phyloP scores from a whole-genome alignment of 1,284 basidiomycete species.

The Ustilago shanxiensis region DNA sequence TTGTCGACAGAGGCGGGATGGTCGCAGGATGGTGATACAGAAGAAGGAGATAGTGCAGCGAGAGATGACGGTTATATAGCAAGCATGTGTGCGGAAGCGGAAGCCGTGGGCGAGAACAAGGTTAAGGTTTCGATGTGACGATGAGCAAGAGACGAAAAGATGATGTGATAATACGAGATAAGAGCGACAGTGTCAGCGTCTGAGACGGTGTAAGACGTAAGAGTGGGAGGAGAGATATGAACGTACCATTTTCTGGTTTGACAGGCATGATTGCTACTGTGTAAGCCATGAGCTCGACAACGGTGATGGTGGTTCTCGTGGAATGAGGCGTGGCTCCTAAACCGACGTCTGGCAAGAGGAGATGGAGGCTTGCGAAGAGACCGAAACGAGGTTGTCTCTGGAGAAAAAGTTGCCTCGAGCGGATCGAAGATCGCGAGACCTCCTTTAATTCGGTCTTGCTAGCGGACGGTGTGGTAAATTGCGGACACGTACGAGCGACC shows the following conservation, averaged over 20 bases:
- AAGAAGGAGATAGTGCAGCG: background rate
- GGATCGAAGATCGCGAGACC: too few species aligned
- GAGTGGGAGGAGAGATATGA: background rate
- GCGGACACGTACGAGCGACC: background rate
- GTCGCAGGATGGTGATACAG: background rate
- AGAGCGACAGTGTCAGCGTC: background rate
- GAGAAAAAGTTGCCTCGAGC: too few species aligned
- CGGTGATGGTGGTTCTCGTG: background rate
- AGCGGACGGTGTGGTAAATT: background rate
- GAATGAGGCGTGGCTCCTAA: background rate
- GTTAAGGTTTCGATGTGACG: conserved; percentile 14
- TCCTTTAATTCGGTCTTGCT: background rate
- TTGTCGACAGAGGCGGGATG: background rate
- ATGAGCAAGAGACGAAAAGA: background rate
- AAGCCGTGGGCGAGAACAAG: background rate
- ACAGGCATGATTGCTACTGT: conserved; percentile 14
- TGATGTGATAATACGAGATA: background rate
- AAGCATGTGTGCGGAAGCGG: conserved; percentile 3
- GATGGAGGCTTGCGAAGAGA: background rate
- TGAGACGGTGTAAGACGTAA: background rate
- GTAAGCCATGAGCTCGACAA: background rate
- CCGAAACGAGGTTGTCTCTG: background rate
- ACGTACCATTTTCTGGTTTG: conserved; percentile 34
- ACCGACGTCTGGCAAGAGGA: background rate
- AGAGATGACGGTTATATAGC: background rate